Evolutionary conservation across 2,329 filamentous ascomycete species (phyloP), one percentile per base, ranked within the genome.

Genomic region (Colletotrichum tamarilloi): DNA sequence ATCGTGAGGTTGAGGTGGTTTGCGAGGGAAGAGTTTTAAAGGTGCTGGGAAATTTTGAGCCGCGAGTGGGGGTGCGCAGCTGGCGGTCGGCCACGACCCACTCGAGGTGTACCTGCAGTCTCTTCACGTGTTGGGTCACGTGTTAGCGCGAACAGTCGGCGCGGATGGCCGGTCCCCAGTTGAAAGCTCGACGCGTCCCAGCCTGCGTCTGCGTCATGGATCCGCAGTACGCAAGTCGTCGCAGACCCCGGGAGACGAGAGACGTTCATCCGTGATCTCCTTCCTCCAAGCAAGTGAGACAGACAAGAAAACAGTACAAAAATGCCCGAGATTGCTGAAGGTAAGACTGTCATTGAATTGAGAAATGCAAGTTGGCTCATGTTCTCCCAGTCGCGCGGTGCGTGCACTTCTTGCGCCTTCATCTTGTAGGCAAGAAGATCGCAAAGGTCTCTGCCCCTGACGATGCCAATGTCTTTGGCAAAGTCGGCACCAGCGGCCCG

Each of bases 391-490:
- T 98, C 76, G 93, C 95, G 24, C 93, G 95, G 56, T 90, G 96
- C 76, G 94, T 97, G 62, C 93, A 98, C 81, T 97, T 92, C 81
- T 90, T 99, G 52, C 92, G 91, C 73, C 92, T 93, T 76, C 90
- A 95, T 81, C 88, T 97, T n/a, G 93, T 97, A 32, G 95, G 94
- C 68, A 97, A 94, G 84, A 93, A 88, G 11, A 92, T 99, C 74
- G 85, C 88, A 59, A 89, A 88, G 53, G 93, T 94, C 67, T 86
- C 89, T 28, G 92, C 94, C 14, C 88, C 92, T 75, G 92, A 98
- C 78, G 96, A 99, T 84, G 85, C 87, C 77, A 96, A 93, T 79
- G 89, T 99, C 6, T 99, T 95, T 82, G 95, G 95, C 77, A 98
- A 98, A 83, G 95, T 92, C 24, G 95, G 95, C 35, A 97, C 94